Evolutionary conservation across 305 asterid species (phyloP).

Genomic region (Solanum aculeatissimum): DNA sequence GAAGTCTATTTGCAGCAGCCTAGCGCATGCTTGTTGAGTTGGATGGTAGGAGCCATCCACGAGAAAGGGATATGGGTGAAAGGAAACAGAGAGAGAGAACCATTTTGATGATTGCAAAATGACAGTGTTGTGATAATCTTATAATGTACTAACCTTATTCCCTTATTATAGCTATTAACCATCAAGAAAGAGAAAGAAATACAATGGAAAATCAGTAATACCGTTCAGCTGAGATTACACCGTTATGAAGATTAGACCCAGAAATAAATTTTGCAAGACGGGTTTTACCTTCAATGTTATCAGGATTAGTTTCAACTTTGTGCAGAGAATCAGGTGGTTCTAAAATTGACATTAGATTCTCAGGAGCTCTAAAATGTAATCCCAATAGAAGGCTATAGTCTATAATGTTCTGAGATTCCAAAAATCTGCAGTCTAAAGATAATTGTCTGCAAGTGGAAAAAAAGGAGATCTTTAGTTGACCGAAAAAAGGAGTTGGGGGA

Average conservation of each 20-base stretch:
- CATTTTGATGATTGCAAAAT: not conserved
- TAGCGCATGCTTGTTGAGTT: not conserved
- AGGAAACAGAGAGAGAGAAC: not conserved
- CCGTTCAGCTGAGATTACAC: not conserved
- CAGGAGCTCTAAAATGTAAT: slow-evolving; percentile 96
- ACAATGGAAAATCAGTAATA: not conserved
- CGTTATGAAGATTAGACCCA: not conserved
- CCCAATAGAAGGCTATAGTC: slow-evolving; percentile 97
- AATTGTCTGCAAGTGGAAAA: slow-evolving; percentile 51
- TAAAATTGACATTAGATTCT: slow-evolving; percentile 53
- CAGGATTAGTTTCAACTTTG: slow-evolving; percentile 21
- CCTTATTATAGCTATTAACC: not conserved
- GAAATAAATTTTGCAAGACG: not conserved
- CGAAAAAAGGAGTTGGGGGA: not conserved
- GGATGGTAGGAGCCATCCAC: not conserved
- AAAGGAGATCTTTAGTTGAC: not conserved
- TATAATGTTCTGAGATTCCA: slow-evolving; percentile 74
- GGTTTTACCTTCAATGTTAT: slow-evolving; percentile 37
- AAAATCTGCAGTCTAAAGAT: slow-evolving; percentile 57
- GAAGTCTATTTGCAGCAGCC: not conserved
- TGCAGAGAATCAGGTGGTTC: slow-evolving; percentile 49
- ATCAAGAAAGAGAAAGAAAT: not conserved
- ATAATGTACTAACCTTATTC: not conserved
- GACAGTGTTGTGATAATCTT: not conserved
- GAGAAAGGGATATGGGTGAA: not conserved